Conservation (phyloP, 139 green algal genomes). For the Haematococcus lacustris region DNA sequence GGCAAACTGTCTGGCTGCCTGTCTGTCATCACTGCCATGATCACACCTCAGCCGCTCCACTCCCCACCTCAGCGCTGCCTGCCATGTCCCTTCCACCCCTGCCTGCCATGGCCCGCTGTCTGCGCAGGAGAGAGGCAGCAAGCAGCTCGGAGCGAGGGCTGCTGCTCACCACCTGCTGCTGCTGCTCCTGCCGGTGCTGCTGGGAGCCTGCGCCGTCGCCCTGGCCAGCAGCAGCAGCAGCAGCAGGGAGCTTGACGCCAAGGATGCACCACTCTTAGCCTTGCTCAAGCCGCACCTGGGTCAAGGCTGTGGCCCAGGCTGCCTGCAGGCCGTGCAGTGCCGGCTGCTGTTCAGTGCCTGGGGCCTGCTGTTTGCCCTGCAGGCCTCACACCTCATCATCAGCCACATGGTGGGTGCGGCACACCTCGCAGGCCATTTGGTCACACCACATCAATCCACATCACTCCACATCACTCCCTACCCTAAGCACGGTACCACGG, state of each 20-base stretch:
- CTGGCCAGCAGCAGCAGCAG: neutral
- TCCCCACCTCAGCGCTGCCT: neutral
- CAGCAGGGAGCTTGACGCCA: neutral
- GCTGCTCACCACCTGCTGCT: neutral
- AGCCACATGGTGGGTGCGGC: conserved; percentile 90
- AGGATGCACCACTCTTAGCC: too few relatives aligned
- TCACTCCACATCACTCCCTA: too few relatives aligned
- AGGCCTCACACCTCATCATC: conserved; percentile 77
- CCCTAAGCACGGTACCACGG: too few relatives aligned
- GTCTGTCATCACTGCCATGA: too few relatives aligned
- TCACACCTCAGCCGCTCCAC: neutral
- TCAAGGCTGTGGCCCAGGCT: too few relatives aligned
- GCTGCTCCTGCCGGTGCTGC: neutral
- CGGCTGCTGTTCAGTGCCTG: conserved; percentile 23
- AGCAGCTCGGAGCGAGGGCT: conserved; percentile 3
- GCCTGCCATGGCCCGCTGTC: neutral
- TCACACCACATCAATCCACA: too few relatives aligned
- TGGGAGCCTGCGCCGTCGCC: neutral
- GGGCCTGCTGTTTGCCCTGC: conserved; percentile 47
- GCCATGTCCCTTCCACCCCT: neutral
- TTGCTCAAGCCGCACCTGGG: too few relatives aligned
- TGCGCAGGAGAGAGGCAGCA: conserved; percentile 6
- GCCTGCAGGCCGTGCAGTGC: neutral
- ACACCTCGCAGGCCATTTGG: too few relatives aligned
- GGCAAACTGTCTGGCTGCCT: too few relatives aligned